These are phyloP conservation scores for Rubia peregrina DNA, from an alignment of 305 asterid genomes.

Conservation along the genomic window DNA sequence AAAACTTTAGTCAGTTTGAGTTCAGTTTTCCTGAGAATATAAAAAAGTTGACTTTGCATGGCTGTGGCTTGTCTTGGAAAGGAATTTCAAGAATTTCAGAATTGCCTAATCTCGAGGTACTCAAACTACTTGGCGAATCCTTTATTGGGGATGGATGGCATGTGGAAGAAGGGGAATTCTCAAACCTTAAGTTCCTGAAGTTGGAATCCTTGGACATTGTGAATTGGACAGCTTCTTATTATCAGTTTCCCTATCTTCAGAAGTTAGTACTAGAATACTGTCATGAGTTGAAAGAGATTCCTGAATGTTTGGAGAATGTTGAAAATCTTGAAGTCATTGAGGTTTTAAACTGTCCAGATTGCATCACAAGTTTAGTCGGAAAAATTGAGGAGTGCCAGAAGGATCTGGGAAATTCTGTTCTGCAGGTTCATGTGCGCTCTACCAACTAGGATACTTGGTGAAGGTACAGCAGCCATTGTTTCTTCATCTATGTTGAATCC, in stretches of 20 bases:
- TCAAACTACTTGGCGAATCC: not conserved
- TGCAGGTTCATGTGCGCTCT: not conserved
- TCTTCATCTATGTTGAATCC: no score
- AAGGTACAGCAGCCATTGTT: not conserved
- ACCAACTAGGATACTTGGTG: not conserved
- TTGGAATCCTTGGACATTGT: not conserved
- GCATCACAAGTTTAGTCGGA: not conserved
- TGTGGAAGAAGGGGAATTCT: not conserved
- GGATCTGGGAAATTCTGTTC: not conserved
- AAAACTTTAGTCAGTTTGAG: not conserved
- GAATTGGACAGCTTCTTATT: not conserved
- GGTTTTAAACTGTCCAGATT: not conserved
- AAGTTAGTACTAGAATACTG: not conserved
- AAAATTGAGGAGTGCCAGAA: not conserved
- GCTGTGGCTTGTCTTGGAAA: not conserved
- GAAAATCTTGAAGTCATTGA: not conserved
- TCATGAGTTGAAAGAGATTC: not conserved
- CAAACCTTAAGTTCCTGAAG: not conserved
- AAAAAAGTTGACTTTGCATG: not conserved
- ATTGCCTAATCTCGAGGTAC: conserved; percentile 1
- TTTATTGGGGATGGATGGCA: not conserved
- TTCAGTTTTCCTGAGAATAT: not conserved
- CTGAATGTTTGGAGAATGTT: not conserved
- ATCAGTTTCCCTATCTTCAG: not conserved
- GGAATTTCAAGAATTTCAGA: not conserved